Base-by-base conservation (phyloP, 2,329 filamentous ascomycete species). In the Fusarium pilosicola region DNA sequence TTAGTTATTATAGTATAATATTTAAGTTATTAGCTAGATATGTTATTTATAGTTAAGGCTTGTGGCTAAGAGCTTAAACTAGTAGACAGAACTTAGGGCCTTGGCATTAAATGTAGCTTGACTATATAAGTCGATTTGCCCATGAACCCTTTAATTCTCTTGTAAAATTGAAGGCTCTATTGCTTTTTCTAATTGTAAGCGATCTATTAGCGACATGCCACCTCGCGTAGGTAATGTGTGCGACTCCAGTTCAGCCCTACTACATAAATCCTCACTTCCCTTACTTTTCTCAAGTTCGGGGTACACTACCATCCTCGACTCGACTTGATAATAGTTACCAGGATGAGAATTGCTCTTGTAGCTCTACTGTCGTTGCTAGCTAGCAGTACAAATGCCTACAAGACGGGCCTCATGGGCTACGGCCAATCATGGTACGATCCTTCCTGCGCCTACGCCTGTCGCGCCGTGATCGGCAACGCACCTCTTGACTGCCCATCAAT, bases 321-420 rank as follows among this genome's bases (percentile, higher is more conserved):
- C 3, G 0, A 17, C 4, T 3, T 12, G 17, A 3, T 2, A 3
- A 30, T 2, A 22, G 6, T 10, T 17, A 17, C 2, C 14, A n/a
- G 2, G 14, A 48, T 48, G 45, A 30, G 14, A 30, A 0, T 28
- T 22, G 2, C 9, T 48, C 14, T 17, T 17, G 2, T 15, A 5
- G 14, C 14, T 30, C 26, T 32, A 6, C 28, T 32, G 7, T 12
- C 20, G 12, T 6, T 49, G 5, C 22, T 49, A 0, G 46, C 10
- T 1, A 3, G 10, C 3, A 32, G 14, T 12, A 12, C 28, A 3
- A n/a, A 49, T 49, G 28, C 10, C 46, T 49, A 49, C 22, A 49
- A 49, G 4, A 49, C 46, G 32, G 22, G 46, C 15, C 46, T 49
- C 3, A 51, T 34, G 12, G 48, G n/a, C 17, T 34, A 34, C 4